A percentile compares a stretch with the other conserved stretches of the same genome.
Conservation (phyloP, 2,329 filamentous ascomycete species). For the Venturia asperata region DNA sequence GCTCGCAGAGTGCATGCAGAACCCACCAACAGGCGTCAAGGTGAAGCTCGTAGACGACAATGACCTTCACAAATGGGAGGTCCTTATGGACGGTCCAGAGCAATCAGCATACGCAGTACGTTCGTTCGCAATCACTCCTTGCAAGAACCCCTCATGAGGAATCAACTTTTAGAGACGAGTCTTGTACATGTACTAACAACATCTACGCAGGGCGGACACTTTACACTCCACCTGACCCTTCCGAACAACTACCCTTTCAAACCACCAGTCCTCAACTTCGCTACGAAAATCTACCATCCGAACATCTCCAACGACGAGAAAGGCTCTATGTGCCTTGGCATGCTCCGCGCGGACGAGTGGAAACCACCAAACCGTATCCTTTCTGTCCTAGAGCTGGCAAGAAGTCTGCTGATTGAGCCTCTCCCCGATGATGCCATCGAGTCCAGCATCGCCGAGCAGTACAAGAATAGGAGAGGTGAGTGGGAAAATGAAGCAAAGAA, state of each 20-base stretch:
- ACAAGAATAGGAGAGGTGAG: constrained; percentile 55
- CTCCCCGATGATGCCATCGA: constrained; percentile 88
- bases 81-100: constrained; percentile 58
- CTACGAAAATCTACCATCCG: constrained; percentile 90
- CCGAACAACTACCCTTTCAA: constrained; percentile 86
- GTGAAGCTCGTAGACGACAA: constrained; percentile 54
- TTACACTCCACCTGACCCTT: constrained; percentile 64
- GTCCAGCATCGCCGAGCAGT: constrained; percentile 78
- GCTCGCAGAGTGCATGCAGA: constrained; percentile 49
- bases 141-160: constrained; percentile 18
- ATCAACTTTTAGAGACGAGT: neutral
- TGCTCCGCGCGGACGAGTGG: constrained; percentile 83
- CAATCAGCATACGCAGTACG: constrained; percentile 58
- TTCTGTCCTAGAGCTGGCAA: constrained; percentile 69
- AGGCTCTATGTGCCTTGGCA: constrained; percentile 77
- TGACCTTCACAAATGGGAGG: constrained; percentile 62
- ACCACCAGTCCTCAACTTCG: constrained; percentile 69
- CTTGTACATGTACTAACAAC: constrained; percentile 15
- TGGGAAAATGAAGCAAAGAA: constrained; percentile 69
- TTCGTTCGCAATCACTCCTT: constrained; percentile 21
- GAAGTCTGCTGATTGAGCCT: constrained; percentile 68
- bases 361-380: constrained; percentile 76
- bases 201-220: constrained; percentile 55
- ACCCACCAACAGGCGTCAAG: constrained; percentile 50
- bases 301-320: constrained; percentile 84